Evolutionary conservation across 306 rosid genomes (phyloP), one percentile per base, ranked within the genome.

Genomic region (Dalbergia cultrata): DNA sequence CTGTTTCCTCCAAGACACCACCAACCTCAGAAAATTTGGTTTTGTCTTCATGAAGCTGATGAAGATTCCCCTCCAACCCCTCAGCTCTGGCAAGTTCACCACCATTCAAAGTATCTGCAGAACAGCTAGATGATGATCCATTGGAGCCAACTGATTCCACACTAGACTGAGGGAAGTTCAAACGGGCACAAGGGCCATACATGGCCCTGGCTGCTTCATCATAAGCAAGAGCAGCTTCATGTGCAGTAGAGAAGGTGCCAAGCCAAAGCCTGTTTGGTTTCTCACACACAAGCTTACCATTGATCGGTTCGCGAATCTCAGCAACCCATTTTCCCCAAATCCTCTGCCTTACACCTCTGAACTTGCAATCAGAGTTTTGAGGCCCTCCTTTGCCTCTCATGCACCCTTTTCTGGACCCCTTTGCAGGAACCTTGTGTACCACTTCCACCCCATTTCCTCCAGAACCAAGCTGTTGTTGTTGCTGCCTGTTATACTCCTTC

Each of bases 311-410:
- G 1, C 98, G 85, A 62, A 95, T 95, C 69, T 95, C 99, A 18
- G 97, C 90, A 1, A 93, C 98, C 98, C 99, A 95, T 47, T 92
- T 95, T 0, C 99, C 98, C 98, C 97, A 91, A 86, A 89, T 90
- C 88, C 98, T 91, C 80, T 93, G 97, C 34, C 99, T 81, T 57
- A 93, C 98, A 10, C 99, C 99, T 82, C 99, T 89, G 67, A 78
- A 95, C 17, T 76, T 84, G 79, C 86, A 90, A 41, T 77, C 86
- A 1, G 92, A 88, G 73, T 95, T 95, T 74, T 95, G 87, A n/a
- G 98, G 96, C n/a, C 98, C 99, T 0, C 97, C 98, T 89, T 95
- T 93, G 13, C 99, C 97, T 71, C 79, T 73, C 98, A 93, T 95
- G 70, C 98, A 90, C 5, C 99, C 99, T 63, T 95, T 95, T 78